phyloP scores from a whole-genome alignment of 75 land plant genomes.

The Gnetum montanum region DNA sequence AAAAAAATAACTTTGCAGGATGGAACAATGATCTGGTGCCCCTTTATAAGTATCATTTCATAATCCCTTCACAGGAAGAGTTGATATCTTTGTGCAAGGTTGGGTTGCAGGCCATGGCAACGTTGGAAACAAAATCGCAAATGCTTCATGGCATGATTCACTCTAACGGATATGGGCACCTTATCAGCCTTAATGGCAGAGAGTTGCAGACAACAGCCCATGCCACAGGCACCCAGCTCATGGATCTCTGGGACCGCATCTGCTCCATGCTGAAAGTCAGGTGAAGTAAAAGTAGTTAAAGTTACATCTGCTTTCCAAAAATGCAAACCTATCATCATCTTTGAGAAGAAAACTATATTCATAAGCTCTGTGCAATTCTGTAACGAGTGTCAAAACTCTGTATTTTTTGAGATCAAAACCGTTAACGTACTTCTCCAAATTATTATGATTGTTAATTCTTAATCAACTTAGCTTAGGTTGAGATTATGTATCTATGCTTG shows the following conservation, averaged over 20 bases:
- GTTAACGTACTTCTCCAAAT: background rate
- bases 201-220: constrained; percentile 56
- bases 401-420: background rate
- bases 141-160: constrained; percentile 70
- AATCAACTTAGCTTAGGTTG: too few species aligned
- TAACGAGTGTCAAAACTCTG: background rate
- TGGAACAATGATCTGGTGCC: too few species aligned
- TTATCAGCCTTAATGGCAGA: constrained; percentile 57
- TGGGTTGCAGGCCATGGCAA: too few species aligned
- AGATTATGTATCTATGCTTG: too few species aligned
- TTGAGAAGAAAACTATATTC: background rate
- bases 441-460: too few species aligned
- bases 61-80: too few species aligned
- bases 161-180: constrained; percentile 77
- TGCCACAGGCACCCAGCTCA: constrained; percentile 62
- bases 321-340: background rate
- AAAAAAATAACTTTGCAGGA: too few species aligned
- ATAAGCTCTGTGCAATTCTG: background rate
- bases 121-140: constrained; percentile 32
- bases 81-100: too few species aligned
- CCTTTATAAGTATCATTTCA: too few species aligned
- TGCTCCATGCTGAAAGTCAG: constrained; percentile 58
- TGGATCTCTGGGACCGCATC: constrained; percentile 79
- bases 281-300: constrained; percentile 8
- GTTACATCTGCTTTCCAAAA: background rate